phyloP scores from a whole-genome alignment of 805 yeast genomes.

The Groenewaldozyma tartarivorans region DNA sequence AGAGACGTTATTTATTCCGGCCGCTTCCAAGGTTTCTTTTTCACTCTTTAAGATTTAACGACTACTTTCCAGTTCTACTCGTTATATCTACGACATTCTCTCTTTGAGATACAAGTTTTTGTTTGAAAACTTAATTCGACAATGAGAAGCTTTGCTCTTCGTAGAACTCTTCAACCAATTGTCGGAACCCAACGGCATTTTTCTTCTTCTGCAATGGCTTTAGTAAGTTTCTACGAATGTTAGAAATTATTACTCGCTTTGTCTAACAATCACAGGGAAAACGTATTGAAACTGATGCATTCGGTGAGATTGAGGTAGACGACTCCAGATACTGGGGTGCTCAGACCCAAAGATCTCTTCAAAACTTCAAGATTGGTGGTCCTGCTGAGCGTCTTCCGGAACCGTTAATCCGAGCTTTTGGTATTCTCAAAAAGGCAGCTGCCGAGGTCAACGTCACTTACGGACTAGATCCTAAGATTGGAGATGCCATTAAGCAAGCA shows the following conservation, averaged over 20 bases:
- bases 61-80: too few species aligned
- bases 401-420: conserved; percentile 86
- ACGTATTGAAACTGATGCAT: conserved; percentile 89
- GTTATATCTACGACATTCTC: too few species aligned
- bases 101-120: too few species aligned
- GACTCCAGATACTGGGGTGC: conserved; percentile 93
- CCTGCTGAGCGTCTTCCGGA: conserved; percentile 81
- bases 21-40: too few species aligned
- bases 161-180: not conserved
- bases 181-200: not conserved
- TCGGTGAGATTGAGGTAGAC: conserved; percentile 92
- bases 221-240: too few species aligned
- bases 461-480: conserved; percentile 80
- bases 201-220: not conserved
- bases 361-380: conserved; percentile 95
- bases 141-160: not conserved
- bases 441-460: conserved; percentile 79
- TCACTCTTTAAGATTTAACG: too few species aligned
- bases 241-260: not conserved
- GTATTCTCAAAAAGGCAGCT: conserved; percentile 87
- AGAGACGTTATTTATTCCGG: too few species aligned
- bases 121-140: too few species aligned
- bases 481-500: conserved; percentile 81
- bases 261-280: conserved; percentile 12
- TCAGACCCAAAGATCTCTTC: conserved; percentile 82